Conservation (phyloP, 306 rosid species). For the Citrullus mucosospermus region DNA sequence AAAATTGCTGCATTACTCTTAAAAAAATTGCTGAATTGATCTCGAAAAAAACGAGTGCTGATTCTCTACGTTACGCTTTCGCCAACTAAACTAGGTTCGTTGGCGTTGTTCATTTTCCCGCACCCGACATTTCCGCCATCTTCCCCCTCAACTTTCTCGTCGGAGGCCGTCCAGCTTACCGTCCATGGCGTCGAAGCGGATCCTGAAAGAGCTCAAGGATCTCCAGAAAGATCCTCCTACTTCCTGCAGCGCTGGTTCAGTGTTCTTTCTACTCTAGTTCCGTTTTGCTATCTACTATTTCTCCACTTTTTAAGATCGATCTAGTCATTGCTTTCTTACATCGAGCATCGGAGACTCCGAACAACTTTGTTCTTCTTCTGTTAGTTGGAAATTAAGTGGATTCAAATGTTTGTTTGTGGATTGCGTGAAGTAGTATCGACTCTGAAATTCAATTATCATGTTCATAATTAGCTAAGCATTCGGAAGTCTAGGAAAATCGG, state of each 20-base stretch:
- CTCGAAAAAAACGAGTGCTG: not conserved
- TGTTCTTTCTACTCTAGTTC: not conserved
- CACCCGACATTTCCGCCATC: not conserved
- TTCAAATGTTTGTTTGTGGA: conserved; percentile 1
- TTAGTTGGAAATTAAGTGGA: not conserved
- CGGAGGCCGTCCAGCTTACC: conserved; percentile 23
- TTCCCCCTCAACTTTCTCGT: conserved; percentile 21
- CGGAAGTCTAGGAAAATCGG: not conserved
- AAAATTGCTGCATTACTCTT: too few species aligned
- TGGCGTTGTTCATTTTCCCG: not conserved
- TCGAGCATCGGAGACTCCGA: not conserved
- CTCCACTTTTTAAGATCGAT: conserved; percentile 1
- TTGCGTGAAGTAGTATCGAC: not conserved
- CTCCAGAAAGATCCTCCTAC: conserved; percentile 86
- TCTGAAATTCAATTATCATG: not conserved
- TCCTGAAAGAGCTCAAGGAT: conserved; percentile 83
- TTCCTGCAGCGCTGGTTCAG: conserved; percentile 72
- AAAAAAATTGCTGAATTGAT: not conserved
- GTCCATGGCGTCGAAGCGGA: conserved; percentile 77
- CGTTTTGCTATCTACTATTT: not conserved
- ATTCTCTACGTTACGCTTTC: not conserved
- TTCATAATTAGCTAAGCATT: not conserved
- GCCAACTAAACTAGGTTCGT: not conserved
- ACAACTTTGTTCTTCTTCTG: not conserved
- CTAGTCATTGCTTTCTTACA: not conserved